Conservation (phyloP, 306 rosid species). For the Castanea crenata region DNA sequence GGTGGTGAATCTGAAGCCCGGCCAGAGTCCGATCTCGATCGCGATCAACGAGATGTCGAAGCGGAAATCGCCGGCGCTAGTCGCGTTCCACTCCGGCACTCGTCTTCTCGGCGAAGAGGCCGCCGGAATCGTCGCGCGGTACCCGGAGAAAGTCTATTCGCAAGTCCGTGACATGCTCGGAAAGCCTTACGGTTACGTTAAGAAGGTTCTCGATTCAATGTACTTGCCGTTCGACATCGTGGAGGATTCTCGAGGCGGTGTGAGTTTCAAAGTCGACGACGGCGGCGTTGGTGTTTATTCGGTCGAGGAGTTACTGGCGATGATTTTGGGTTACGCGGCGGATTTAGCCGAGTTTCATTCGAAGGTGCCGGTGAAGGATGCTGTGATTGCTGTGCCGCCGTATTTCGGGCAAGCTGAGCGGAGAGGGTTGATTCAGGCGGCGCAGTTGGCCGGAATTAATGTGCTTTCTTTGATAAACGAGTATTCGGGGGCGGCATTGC, state of each 20-base stretch:
- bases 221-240: constrained; percentile 69
- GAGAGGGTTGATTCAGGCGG: constrained; percentile 73
- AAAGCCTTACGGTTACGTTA: constrained; percentile 53
- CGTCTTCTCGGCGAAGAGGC: constrained; percentile 94
- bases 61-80: constrained; percentile 81
- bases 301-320: constrained; percentile 78
- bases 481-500: constrained; percentile 95
- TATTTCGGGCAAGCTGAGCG: constrained; percentile 93
- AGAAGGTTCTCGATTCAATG: constrained; percentile 51
- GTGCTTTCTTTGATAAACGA: constrained; percentile 85
- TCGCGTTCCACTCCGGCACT: constrained; percentile 73
- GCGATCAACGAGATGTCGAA: constrained; percentile 98
- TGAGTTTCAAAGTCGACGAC: constrained; percentile 51
- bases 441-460: constrained; percentile 78
- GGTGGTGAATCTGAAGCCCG: constrained; percentile 92
- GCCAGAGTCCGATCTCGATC: constrained; percentile 85
- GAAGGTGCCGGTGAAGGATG: constrained; percentile 72
- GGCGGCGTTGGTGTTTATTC: constrained; percentile 44
- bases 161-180: constrained; percentile 79
- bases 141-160: constrained; percentile 80
- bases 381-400: constrained; percentile 88
- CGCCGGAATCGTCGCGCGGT: constrained; percentile 81
- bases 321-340: constrained; percentile 69
- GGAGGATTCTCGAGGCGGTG: constrained; percentile 66
- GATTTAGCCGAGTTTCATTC: constrained; percentile 85